Evolutionary conservation across 805 yeast genomes (phyloP).

Genomic region (Metschnikowia reukaufii): DNA sequence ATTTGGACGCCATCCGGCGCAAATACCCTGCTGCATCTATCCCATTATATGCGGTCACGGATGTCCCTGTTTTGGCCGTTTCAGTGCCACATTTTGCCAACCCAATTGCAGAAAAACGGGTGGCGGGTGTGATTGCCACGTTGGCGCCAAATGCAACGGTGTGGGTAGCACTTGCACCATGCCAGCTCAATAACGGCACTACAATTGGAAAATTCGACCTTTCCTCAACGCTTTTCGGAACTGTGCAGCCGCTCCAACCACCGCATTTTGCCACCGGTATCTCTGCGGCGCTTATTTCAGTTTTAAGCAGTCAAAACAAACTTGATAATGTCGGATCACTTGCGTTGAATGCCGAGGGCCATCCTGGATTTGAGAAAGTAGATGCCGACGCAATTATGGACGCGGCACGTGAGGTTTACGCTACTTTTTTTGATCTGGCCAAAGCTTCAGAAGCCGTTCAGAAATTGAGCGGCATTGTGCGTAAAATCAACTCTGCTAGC

Average conservation of each 20-base stretch:
- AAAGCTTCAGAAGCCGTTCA: conserved; percentile 10
- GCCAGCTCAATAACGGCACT: conserved; percentile 32
- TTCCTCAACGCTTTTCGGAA: conserved; percentile 12
- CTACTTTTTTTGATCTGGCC: conserved; percentile 4
- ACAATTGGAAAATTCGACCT: conserved; percentile 26
- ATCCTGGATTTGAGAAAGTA: conserved; percentile 57
- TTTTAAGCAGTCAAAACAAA: conserved; percentile 8
- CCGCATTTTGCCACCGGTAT: conserved; percentile 65
- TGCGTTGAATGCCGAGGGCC: conserved; percentile 60
- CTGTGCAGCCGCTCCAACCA: conserved; percentile 43
- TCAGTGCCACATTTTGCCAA: conserved; percentile 40
- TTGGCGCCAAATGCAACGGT: conserved; percentile 10
- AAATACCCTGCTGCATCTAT: conserved; percentile 25
- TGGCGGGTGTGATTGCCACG: conserved; percentile 26
- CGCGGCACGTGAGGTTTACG: conserved; percentile 14
- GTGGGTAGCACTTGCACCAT: conserved; percentile 40
- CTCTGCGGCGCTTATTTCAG: conserved; percentile 45
- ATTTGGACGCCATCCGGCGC: conserved; percentile 20
- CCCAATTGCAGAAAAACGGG: conserved; percentile 31
- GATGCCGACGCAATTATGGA: conserved; percentile 45
- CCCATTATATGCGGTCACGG: conserved; percentile 17
- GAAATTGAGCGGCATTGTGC: conserved; percentile 22
- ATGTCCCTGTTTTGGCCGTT: conserved; percentile 17
- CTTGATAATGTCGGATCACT: conserved; percentile 19
- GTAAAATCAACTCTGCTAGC: conserved; percentile 25